Conservation (phyloP, 2,329 filamentous ascomycete species). For the Chrysoporthe cubensis region DNA sequence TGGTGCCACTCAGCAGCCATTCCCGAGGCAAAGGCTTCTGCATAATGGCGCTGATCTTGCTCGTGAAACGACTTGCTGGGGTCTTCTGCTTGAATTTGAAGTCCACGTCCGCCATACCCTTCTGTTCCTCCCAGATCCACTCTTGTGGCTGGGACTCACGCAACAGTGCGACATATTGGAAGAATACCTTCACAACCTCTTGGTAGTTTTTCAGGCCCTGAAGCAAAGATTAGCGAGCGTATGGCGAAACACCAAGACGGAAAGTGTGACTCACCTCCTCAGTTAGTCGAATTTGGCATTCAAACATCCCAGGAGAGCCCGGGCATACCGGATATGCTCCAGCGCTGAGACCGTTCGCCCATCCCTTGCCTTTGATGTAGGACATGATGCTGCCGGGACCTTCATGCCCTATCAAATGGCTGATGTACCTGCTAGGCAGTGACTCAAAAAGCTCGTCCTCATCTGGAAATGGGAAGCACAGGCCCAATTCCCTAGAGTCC, state of each 20-base stretch:
- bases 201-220: conserved; percentile 76
- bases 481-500: conserved; percentile 78
- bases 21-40: conserved; percentile 87
- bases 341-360: conserved; percentile 82
- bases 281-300: conserved; percentile 77
- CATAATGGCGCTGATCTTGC: conserved; percentile 83
- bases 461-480: conserved; percentile 84
- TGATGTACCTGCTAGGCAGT: conserved; percentile 83
- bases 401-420: conserved; percentile 89
- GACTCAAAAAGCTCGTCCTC: conserved; percentile 79
- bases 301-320: conserved; percentile 76
- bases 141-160: conserved; percentile 78
- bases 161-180: conserved; percentile 89
- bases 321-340: conserved; percentile 78
- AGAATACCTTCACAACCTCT: conserved; percentile 81
- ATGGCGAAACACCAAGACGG: conserved; percentile 12
- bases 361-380: conserved; percentile 87
- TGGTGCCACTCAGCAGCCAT: conserved; percentile 81
- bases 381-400: conserved; percentile 90
- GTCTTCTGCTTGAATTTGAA: conserved; percentile 96
- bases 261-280: conserved; percentile 64
- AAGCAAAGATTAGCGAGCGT: conserved; percentile 25
- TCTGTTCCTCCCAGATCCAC: conserved; percentile 95
- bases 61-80: conserved; percentile 86
- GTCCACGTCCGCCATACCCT: conserved; percentile 86